Evolutionary conservation across 2,329 filamentous ascomycete species (phyloP).

Genomic region (Colletotrichum acutatum): DNA sequence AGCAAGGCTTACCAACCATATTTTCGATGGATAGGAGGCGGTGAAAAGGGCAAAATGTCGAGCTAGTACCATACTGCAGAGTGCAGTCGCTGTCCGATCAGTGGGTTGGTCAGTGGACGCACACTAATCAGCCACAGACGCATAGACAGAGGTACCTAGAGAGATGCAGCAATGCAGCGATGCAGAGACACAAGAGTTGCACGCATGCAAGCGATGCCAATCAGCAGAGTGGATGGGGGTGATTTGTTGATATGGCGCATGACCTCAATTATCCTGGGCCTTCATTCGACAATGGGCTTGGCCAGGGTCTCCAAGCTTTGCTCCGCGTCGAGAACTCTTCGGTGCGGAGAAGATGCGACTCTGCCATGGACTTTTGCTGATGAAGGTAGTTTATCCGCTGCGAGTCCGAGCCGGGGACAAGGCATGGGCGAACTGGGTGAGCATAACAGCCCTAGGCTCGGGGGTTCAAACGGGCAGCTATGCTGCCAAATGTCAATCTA

Average conservation of each 20-base stretch:
- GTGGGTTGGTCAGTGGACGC: neutral
- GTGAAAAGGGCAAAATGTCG: neutral
- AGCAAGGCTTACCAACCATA: neutral
- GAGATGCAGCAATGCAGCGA: neutral
- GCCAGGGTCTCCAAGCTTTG: slow-evolving; percentile 27
- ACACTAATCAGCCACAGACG: slow-evolving; percentile 6
- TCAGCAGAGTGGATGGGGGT: neutral
- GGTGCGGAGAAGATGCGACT: slow-evolving; percentile 33
- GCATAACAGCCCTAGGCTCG: neutral
- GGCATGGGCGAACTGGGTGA: neutral
- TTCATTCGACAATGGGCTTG: slow-evolving; percentile 1
- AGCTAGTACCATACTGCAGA: neutral
- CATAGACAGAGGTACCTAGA: neutral
- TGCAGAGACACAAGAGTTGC: neutral
- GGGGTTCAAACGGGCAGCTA: neutral
- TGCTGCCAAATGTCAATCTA: neutral
- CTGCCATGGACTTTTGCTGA: slow-evolving; percentile 27
- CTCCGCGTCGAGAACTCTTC: slow-evolving; percentile 24
- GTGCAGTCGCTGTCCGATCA: neutral
- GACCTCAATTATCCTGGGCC: neutral
- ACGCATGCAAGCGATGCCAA: slow-evolving; percentile 18
- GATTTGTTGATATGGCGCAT: slow-evolving; percentile 19
- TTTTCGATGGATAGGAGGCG: neutral
- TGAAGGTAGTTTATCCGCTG: slow-evolving; percentile 33
- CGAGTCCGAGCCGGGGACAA: slow-evolving; percentile 9